Percentiles rank a stretch among this genome's conserved stretches.
These are phyloP conservation scores for Lachnellula arida DNA, from an alignment of 2,329 filamentous ascomycete genomes.

Conservation along the genomic window DNA sequence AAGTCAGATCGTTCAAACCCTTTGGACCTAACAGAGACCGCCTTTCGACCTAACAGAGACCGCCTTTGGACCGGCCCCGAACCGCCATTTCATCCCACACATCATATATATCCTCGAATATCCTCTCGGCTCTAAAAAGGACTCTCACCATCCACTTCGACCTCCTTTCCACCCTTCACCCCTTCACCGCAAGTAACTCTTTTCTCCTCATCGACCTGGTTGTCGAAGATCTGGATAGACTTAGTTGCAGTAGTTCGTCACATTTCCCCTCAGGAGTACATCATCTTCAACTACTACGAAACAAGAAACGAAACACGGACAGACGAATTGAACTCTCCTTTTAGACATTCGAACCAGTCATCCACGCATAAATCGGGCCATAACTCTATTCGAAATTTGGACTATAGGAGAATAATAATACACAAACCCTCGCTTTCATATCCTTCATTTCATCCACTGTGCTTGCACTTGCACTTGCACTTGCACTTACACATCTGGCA, in stretches of 20 bases:
- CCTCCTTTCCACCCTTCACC: background rate
- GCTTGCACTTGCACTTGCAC: no score
- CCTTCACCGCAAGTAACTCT: background rate
- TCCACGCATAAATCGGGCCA: background rate
- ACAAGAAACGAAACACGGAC: constrained; percentile 22
- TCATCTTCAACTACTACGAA: constrained; percentile 16
- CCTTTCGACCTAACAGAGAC: no score
- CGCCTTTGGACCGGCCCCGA: background rate
- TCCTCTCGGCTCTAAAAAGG: background rate
- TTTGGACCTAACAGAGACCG: constrained; percentile 1
- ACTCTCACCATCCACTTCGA: background rate
- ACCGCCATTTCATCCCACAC: background rate
- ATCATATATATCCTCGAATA: constrained; percentile 12
- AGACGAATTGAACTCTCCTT: constrained; percentile 8
- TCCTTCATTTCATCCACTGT: background rate
- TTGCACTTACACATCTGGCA: no score
- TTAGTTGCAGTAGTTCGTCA: constrained; percentile 12
- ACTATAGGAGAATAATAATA: no score
- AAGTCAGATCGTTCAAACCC: constrained; percentile 2
- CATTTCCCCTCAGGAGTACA: constrained; percentile 21
- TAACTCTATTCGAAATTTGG: no score
- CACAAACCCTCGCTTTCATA: background rate
- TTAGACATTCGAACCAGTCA: constrained; percentile 4
- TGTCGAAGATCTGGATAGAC: constrained; percentile 6
- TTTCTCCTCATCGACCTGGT: constrained; percentile 8